Evolutionary conservation across 2,329 filamentous ascomycete species (phyloP).

Genomic region (Leptographium radiaticola): DNA sequence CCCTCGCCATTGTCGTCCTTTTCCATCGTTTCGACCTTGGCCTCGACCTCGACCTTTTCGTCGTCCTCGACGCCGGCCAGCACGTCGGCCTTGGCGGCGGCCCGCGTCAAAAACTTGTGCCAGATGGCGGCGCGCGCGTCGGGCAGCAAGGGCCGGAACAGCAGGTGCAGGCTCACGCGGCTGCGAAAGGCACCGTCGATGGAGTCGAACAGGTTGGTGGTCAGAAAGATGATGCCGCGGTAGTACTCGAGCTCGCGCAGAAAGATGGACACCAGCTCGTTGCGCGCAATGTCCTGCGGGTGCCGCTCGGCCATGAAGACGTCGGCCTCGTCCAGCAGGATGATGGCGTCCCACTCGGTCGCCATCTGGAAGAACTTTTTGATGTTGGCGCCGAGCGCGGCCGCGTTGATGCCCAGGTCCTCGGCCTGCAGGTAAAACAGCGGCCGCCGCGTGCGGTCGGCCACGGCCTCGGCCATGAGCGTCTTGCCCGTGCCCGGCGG

Average conservation of each 20-base stretch:
- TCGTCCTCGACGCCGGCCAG: background rate
- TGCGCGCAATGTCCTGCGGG: slow-evolving; percentile 30
- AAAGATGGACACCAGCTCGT: slow-evolving; percentile 35
- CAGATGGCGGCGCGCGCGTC: slow-evolving; percentile 28
- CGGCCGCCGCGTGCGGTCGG: slow-evolving; percentile 28
- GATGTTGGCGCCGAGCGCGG: slow-evolving; percentile 29
- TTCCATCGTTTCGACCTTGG: background rate
- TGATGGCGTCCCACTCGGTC: slow-evolving; percentile 33
- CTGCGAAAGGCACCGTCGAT: slow-evolving; percentile 32
- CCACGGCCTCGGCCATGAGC: slow-evolving; percentile 25
- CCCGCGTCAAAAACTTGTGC: slow-evolving; percentile 30
- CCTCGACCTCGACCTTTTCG: background rate
- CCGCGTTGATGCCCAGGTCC: slow-evolving; percentile 31
- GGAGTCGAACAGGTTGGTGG: slow-evolving; percentile 27
- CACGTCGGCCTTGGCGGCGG: slow-evolving; percentile 12
- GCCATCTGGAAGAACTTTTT: slow-evolving; percentile 33
- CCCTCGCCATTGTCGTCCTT: background rate
- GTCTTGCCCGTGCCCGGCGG: slow-evolving; percentile 34
- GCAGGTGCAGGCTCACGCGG: slow-evolving; percentile 32
- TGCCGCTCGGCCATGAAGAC: slow-evolving; percentile 36
- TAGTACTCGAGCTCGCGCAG: slow-evolving; percentile 32
- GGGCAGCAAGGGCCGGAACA: slow-evolving; percentile 26
- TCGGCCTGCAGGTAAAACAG: slow-evolving; percentile 31
- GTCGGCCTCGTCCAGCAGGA: slow-evolving; percentile 39
- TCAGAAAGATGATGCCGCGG: slow-evolving; percentile 31